Evolutionary conservation across 305 asterid species (phyloP), one percentile per base, ranked within the genome.

Genomic region (Withania somnifera): DNA sequence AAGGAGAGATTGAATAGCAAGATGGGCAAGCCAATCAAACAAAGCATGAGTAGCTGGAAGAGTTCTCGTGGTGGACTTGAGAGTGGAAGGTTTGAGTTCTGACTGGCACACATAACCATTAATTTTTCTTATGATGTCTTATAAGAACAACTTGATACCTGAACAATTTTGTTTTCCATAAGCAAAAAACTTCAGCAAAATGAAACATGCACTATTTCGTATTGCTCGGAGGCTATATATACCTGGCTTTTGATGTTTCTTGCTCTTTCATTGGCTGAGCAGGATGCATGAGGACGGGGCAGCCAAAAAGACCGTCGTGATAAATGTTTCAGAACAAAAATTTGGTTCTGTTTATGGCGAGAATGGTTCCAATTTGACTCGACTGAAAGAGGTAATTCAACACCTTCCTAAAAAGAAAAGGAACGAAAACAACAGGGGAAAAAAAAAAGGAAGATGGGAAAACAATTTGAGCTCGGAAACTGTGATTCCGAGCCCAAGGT

Each of bases 271-370:
- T 50, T 50, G 61, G 63, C 63, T 77, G 76, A 81, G 86, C 90
- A 91, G 91, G 81, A 54, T 57, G 80, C 75, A 77, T 53, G 85
- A 81, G 61, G 83, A 83, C 68, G 86, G 82, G 80, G 56, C 61
- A 24, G 75, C 85, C 17, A 45, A 80, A 38, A 75, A 51, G 67
- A 86, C 83, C 14, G 80, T 86, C 69, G 88, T 84, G 83, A 71
- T 88, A 83, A 58, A 71, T 67, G 89, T 91, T 56, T 85, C 92
- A 53, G 84, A 15, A 75, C 82, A 86, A 50, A 83, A 56, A 63
- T 81, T 91, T 76, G 77, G 79, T 50, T 84, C 82, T 60, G 90
- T 91, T 57, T 89, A 91, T 85, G 94, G 94, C 24, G 90, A 87
- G 68, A 82, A 86, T n/a, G 90, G 92, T 53, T 83, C 87, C 90